Percentiles rank a stretch among this genome's conserved stretches.
These are phyloP conservation scores for Circinella minor DNA, from an alignment of 371 early-diverging fungal species.

Conservation along the genomic window DNA sequence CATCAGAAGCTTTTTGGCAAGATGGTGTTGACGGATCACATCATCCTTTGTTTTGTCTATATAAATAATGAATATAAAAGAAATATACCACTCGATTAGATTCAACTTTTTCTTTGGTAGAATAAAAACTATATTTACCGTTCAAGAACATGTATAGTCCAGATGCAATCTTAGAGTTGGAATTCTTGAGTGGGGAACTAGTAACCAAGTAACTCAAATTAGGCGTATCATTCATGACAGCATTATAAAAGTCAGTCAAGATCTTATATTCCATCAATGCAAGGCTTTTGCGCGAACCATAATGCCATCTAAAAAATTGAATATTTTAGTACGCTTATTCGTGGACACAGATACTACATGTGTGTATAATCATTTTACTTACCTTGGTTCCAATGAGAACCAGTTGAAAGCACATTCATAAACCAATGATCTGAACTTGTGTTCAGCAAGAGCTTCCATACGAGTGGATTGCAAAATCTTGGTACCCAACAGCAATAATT, in stretches of 20 bases:
- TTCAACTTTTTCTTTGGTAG: too few species aligned
- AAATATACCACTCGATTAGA: not conserved
- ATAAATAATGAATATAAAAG: not conserved
- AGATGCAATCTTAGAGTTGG: conserved; percentile 40
- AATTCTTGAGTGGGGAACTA: conserved; percentile 46
- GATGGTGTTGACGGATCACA: conserved; percentile 32
- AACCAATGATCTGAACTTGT: conserved; percentile 65
- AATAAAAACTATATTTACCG: conserved; percentile 21
- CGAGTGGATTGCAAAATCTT: conserved; percentile 73
- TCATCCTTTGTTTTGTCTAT: conserved; percentile 48
- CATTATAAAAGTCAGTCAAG: conserved; percentile 68
- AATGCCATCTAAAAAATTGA: conserved; percentile 55
- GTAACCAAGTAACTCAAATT: conserved; percentile 56
- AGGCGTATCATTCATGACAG: conserved; percentile 71
- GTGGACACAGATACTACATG: not conserved
- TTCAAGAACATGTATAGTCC: conserved; percentile 53
- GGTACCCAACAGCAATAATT: conserved; percentile 77
- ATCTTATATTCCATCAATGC: conserved; percentile 70
- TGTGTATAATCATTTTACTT: conserved; percentile 21
- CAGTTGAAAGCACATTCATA: conserved; percentile 74
- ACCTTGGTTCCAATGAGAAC: conserved; percentile 75
- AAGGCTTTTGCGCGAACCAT: conserved; percentile 71
- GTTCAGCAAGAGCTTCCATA: conserved; percentile 70
- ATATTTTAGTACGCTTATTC: not conserved
- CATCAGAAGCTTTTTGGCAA: conserved; percentile 61